A percentile compares a stretch with the other conserved stretches of the same genome.
phyloP scores from a whole-genome alignment of 1,284 basidiomycete genomes.

The Chondrostereum purpureum region DNA sequence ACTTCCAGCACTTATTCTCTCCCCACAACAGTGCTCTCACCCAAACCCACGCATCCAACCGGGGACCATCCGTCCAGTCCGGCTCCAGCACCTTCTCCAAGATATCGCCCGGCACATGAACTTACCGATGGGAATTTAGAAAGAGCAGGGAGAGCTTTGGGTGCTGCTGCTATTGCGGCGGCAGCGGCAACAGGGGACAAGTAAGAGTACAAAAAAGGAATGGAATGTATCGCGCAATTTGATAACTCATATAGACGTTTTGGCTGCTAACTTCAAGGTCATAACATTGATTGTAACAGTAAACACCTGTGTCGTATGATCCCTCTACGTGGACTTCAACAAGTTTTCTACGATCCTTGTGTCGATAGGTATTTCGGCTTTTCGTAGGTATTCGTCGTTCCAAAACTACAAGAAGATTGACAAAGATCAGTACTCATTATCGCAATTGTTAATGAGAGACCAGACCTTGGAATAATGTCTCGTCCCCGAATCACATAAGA shows the following conservation, averaged over 20 bases:
- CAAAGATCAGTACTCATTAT: slow-evolving; percentile 7
- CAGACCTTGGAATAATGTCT: slow-evolving; percentile 83
- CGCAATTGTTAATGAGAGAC: neutral
- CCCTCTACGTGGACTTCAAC: slow-evolving; percentile 24
- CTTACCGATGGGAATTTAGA: slow-evolving; percentile 73
- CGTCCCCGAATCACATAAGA: slow-evolving; percentile 83
- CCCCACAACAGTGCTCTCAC: slow-evolving; percentile 17
- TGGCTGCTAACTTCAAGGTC: no score
- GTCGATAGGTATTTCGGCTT: slow-evolving; percentile 56
- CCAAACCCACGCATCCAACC: slow-evolving; percentile 20
- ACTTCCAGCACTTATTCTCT: slow-evolving; percentile 19
- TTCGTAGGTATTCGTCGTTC: slow-evolving; percentile 73
- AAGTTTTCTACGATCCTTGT: slow-evolving; percentile 47
- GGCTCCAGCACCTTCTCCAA: slow-evolving; percentile 14
- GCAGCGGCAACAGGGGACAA: no score
- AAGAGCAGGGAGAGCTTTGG: slow-evolving; percentile 51
- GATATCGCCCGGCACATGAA: slow-evolving; percentile 76
- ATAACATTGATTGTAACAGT: no score
- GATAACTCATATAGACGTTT: no score
- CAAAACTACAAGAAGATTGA: slow-evolving; percentile 30
- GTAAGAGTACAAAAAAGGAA: no score
- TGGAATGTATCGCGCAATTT: no score
- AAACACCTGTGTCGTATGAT: no score
- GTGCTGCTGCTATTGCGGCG: no score
- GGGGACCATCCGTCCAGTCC: slow-evolving; percentile 7